A percentile compares a stretch with the other conserved stretches of the same genome.
These are phyloP conservation scores for Trypanosoma avium DNA, from an alignment of 208 protist species.

Conservation along the genomic window DNA sequence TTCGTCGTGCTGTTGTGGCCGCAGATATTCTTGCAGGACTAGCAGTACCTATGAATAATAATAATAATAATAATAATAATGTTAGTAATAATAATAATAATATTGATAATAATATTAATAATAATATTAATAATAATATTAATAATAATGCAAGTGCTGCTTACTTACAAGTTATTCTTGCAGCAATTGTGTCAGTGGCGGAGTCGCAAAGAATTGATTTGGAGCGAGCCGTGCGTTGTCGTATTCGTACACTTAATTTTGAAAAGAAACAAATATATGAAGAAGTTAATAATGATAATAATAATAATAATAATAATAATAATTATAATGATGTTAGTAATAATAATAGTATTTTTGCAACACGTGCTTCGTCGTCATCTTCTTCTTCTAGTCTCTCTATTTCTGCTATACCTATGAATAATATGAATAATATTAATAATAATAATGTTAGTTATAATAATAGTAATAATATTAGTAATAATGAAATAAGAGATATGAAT, in stretches of 20 bases:
- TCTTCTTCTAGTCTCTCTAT: too few species aligned
- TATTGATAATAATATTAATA: not conserved
- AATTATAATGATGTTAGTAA: not conserved
- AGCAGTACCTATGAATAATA: not conserved
- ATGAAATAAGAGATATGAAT: too few species aligned
- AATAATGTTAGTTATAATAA: too few species aligned
- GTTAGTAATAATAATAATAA: not conserved
- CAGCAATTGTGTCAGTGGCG: slow-evolving; percentile 17
- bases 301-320: not conserved
- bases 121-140: not conserved
- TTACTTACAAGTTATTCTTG: slow-evolving; percentile 24
- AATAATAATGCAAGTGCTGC: not conserved
- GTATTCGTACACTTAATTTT: slow-evolving; percentile 23
- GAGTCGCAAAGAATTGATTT: slow-evolving; percentile 27
- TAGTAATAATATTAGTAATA: too few species aligned
- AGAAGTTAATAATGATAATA: too few species aligned
- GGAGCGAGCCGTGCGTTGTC: slow-evolving; percentile 15
- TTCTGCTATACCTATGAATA: too few species aligned
- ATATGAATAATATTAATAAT: too few species aligned
- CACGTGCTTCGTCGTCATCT: too few species aligned
- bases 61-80: not conserved
- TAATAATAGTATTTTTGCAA: too few species aligned
- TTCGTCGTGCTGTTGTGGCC: slow-evolving; percentile 14
- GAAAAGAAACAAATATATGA: slow-evolving; percentile 13
- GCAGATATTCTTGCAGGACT: slow-evolving; percentile 3